Base-by-base conservation (phyloP, 306 rosid species). In the Vicia sativa region DNA sequence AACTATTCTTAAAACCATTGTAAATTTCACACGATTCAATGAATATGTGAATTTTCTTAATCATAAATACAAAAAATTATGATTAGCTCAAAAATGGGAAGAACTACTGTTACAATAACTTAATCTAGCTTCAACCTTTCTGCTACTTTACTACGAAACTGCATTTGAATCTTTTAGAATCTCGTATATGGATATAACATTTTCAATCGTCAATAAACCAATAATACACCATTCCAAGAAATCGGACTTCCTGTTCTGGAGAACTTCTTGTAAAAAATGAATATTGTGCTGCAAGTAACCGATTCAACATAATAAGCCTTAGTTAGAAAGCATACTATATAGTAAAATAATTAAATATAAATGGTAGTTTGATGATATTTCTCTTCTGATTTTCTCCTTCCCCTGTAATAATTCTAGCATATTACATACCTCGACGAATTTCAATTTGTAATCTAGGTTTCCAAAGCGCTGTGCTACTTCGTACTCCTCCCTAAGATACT, bases 171-270 rank as follows among this genome's bases (percentile, higher is more conserved):
- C 96, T 31, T 67, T 83, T 85, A 88, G 72, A 73, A 93, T 85
- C 87, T 93, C 96, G n/a, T 90, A 86, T 11, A 90, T 8, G 38
- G 95, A 90, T 73, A 93, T 78, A 9, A 78, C 84, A 76, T 88
- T 93, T 76, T 93, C 98, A 56, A 93, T 82, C 2, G 67, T 80
- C 91, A 93, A 79, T 50, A 93, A 81, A 74, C 90, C 92, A 69
- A 93, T 93, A 75, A 93, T 88, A 84, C 97, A 90, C 99, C 99
- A 90, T 63, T 90, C 96, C 87, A 93, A 83, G 81, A 90, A 85
- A 83, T 93, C 96, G 9, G 97, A 93, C 79, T 90, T 93, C 55
- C 99, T 86, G 84, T 90, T 93, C 79, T 93, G 97, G 13, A 93
- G 89, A 73, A 85, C 97, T 83, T 93, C 97, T 77, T 90, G 97